These are phyloP conservation scores for Candida tropicalis DNA, from an alignment of 1,139 yeast species.

Conservation along the genomic window DNA sequence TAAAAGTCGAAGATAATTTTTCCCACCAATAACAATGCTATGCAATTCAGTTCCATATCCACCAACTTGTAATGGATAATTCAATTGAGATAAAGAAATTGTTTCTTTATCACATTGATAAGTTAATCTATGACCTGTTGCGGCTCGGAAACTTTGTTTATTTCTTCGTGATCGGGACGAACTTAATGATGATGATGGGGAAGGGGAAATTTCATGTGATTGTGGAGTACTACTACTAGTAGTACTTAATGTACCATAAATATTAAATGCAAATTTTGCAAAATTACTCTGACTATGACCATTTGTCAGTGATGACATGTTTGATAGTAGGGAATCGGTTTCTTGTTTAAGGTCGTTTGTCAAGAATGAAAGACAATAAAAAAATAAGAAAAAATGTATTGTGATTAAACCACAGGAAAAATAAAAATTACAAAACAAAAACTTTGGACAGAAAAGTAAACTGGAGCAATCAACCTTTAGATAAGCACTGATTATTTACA, in stretches of 20 bases:
- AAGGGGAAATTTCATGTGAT: conserved; percentile 17
- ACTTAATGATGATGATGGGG: conserved; percentile 22
- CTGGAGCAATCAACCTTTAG: too few relatives aligned
- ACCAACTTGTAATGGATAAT: conserved; percentile 17
- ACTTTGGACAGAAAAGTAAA: too few relatives aligned
- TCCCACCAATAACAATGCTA: conserved; percentile 60
- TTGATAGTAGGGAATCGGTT: too few relatives aligned
- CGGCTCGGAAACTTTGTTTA: conserved; percentile 7
- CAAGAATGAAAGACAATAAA: conserved; percentile 2
- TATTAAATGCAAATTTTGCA: conserved; percentile 39
- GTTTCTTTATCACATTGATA: conserved; percentile 35
- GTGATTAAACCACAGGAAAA: not conserved
- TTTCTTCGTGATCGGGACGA: conserved; percentile 18
- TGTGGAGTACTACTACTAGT: conserved; percentile 15
- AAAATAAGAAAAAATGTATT: not conserved
- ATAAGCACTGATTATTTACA: too few relatives aligned
- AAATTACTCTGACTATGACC: conserved; percentile 23
- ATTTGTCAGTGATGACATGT: conserved; percentile 13
- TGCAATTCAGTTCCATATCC: conserved; percentile 16
- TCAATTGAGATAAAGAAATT: conserved; percentile 29
- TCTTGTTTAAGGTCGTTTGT: too few relatives aligned
- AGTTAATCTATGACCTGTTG: conserved; percentile 18
- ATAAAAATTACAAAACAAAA: not conserved
- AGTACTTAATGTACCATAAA: conserved; percentile 31
- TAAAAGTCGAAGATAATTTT: conserved; percentile 54